Base-by-base conservation (phyloP, 139 green algal genomes). In the Ettlia oleoabundans region DNA sequence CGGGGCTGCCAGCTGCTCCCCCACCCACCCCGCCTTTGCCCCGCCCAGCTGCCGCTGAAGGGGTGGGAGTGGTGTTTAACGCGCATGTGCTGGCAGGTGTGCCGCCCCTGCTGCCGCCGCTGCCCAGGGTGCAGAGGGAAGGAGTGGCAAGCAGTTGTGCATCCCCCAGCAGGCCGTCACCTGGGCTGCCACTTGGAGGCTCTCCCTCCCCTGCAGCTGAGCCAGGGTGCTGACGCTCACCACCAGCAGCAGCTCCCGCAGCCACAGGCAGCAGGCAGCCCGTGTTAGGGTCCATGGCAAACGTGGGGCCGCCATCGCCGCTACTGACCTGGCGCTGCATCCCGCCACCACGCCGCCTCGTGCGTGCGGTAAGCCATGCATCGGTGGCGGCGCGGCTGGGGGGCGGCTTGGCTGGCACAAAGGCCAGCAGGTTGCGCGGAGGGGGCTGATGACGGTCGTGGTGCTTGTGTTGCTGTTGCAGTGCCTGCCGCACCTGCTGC, bases 221-320 rank as follows among this genome's bases (percentile, higher is more conserved):
- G 78, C 40, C n/a, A 1, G 38, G 37, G 9, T 65, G 64, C 68
- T 32, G 40, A 53, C 21, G 35, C 74, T 26, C 41, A 0, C 38
- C 13, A 15, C 30, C 30, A 22, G 62, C 65, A 42, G 19, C 15
- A 53, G 2, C 40, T 41, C 69, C 35, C 51, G 37, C 64, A 61
- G 35, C 35, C n/a, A 38, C 55, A 53, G 80, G 76, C 38, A 85
- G 33, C 41, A 97, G 77, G 80, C 84, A 77, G 15, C 95, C 94
- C 3, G 92, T 96, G 87, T 98, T 97, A 28, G 94, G 51, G 81
- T 98, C 90, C 84, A 96, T 92, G 1, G 55, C 76, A 42, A 91
- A 88, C 26, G 61, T 41, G 43, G 38, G 52, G 33, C 58, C 51
- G 51, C 7, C 65, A 30, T 24, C 75, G 65, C 8, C 53, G 37